phyloP scores from a whole-genome alignment of 1,284 basidiomycete genomes.

The Ustilago lituana region DNA sequence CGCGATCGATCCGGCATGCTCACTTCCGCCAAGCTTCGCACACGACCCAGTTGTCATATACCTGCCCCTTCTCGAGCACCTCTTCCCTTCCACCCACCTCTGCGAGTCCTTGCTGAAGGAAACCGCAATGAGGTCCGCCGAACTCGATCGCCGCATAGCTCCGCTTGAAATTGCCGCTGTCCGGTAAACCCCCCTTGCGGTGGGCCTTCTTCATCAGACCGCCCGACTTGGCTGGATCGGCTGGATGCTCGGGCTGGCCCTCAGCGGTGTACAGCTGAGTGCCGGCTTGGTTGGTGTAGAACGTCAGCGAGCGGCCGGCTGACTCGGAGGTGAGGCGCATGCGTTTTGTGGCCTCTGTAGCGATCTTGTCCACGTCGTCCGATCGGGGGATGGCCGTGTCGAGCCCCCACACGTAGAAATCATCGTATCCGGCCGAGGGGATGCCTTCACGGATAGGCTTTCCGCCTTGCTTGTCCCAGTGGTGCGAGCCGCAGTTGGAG shows the following conservation, averaged over 20 bases:
- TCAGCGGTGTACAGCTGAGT: conserved; percentile 58
- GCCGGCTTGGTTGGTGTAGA: conserved; percentile 59
- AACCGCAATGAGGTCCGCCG: conserved; percentile 59
- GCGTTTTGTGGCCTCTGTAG: conserved; percentile 31
- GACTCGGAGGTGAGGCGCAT: conserved; percentile 37
- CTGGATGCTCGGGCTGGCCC: conserved; percentile 40
- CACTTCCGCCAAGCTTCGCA: conserved; percentile 41
- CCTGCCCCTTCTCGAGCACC: conserved; percentile 48
- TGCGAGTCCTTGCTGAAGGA: conserved; percentile 39
- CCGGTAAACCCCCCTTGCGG: conserved; percentile 28
- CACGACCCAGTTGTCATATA: conserved; percentile 55
- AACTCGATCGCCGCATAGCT: conserved; percentile 58
- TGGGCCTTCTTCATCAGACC: conserved; percentile 44
- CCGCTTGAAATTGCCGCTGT: conserved; percentile 45
- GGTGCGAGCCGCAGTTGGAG: conserved; percentile 37
- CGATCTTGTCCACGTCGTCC: conserved; percentile 28
- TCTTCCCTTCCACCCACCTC: conserved; percentile 50
- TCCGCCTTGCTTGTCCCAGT: conserved; percentile 41
- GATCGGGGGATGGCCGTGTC: conserved; percentile 20
- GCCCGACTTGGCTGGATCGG: conserved; percentile 28
- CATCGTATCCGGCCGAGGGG: conserved; percentile 53
- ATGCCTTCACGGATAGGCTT: conserved; percentile 36
- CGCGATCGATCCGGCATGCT: too few relatives aligned
- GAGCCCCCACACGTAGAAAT: conserved; percentile 61
- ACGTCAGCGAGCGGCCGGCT: conserved; percentile 41